Evolutionary conservation across 306 rosid species (phyloP).

Genomic region (Begonia peltatifolia): DNA sequence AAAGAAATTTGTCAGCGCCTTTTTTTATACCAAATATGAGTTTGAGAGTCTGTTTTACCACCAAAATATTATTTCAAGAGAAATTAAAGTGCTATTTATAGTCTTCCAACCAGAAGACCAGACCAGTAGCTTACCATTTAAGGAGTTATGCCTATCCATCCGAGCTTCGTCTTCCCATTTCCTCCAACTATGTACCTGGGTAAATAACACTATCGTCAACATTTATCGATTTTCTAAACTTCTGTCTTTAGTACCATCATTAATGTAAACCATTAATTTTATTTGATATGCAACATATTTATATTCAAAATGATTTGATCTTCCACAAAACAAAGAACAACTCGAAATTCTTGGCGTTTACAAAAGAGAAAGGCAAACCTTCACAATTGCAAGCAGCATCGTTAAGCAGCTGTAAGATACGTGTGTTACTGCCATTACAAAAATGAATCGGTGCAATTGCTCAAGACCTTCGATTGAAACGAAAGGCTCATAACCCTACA

Average conservation of each 20-base stretch:
- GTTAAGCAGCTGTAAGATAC: constrained; percentile 90
- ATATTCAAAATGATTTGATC: too few species aligned
- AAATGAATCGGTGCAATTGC: constrained; percentile 95
- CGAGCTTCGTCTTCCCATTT: constrained; percentile 91
- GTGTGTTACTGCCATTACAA: constrained; percentile 91
- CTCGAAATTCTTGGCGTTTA: too few species aligned
- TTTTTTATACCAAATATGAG: too few species aligned
- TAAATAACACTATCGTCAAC: constrained; percentile 1
- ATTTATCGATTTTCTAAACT: too few species aligned
- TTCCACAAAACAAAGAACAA: constrained; percentile 1
- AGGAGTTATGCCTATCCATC: constrained; percentile 44
- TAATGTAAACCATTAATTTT: too few species aligned
- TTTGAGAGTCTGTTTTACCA: background rate
- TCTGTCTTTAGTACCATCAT: too few species aligned
- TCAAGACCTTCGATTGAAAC: constrained; percentile 90
- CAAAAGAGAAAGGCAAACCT: constrained; percentile 23
- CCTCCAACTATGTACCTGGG: constrained; percentile 96
- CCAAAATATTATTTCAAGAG: background rate
- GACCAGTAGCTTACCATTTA: constrained; percentile 38
- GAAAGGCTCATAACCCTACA: constrained; percentile 84
- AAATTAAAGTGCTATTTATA: background rate
- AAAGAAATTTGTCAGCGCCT: constrained; percentile 5
- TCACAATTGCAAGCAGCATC: constrained; percentile 87
- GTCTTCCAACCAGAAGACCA: constrained; percentile 2
- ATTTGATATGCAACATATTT: too few species aligned